Conservation (phyloP, 2,329 filamentous ascomycete genomes). For the Ophiosphaerella narmari region DNA sequence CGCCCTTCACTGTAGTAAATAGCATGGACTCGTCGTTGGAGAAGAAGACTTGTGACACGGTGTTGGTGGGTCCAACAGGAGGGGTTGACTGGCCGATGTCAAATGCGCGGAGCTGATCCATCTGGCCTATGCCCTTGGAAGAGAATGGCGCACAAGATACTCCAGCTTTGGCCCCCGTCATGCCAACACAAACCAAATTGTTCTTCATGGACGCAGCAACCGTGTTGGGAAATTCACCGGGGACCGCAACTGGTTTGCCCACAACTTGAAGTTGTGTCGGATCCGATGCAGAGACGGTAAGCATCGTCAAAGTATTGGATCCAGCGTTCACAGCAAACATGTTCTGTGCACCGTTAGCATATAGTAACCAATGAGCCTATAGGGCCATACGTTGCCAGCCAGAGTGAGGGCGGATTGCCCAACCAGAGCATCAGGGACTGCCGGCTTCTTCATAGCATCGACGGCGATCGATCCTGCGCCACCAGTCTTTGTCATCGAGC, state of each 20-base stretch:
- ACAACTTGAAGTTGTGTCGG: slow-evolving; percentile 36
- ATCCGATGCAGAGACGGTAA: slow-evolving; percentile 37
- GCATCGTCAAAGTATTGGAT: slow-evolving; percentile 48
- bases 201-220: slow-evolving; percentile 46
- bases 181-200: slow-evolving; percentile 45
- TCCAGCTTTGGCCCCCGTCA: slow-evolving; percentile 42
- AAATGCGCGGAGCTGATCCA: slow-evolving; percentile 48
- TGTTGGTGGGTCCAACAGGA: slow-evolving; percentile 62
- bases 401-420: slow-evolving; percentile 58
- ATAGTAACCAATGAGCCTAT: no score
- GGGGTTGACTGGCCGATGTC: slow-evolving; percentile 62
- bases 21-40: slow-evolving; percentile 58
- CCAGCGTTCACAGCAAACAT: slow-evolving; percentile 59
- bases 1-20: slow-evolving; percentile 64
- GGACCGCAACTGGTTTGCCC: slow-evolving; percentile 40
- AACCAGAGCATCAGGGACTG: slow-evolving; percentile 57
- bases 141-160: slow-evolving; percentile 45
- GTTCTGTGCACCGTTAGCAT: slow-evolving; percentile 38
- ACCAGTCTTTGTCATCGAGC: slow-evolving; percentile 52
- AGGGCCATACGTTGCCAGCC: slow-evolving; percentile 55
- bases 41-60: slow-evolving; percentile 65
- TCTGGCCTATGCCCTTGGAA: slow-evolving; percentile 32
- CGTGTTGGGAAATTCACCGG: slow-evolving; percentile 47
- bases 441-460: slow-evolving; percentile 43
- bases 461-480: slow-evolving; percentile 54